phyloP scores from a whole-genome alignment of 306 rosid species.

The Ammopiptanthus mongolicus region DNA sequence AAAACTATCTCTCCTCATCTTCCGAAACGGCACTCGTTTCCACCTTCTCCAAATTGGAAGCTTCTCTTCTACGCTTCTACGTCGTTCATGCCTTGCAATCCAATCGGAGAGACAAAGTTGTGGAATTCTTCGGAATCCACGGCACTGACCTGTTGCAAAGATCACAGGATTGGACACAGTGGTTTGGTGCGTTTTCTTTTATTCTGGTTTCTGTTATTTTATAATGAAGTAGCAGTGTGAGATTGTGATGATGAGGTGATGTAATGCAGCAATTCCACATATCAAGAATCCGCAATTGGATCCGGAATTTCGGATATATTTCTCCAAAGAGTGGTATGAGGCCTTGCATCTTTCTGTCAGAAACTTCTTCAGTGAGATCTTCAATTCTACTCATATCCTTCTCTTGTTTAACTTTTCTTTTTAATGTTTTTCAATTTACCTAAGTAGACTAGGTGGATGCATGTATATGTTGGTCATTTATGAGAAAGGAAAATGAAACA shows the following conservation, averaged over 20 bases:
- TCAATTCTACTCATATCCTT: conserved; percentile 96
- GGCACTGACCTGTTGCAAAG: conserved; percentile 69
- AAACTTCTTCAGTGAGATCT: conserved; percentile 87
- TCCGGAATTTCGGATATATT: conserved; percentile 65
- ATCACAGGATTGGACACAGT: conserved; percentile 69
- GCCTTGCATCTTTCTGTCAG: conserved; percentile 81
- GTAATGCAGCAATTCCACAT: conserved; percentile 83
- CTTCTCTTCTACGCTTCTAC: conserved; percentile 65
- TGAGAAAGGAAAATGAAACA: background rate
- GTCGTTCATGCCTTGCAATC: conserved; percentile 61
- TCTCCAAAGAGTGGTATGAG: conserved; percentile 86
- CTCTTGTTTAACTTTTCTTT: background rate
- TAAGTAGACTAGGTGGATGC: background rate
- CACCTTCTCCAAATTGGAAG: conserved; percentile 59
- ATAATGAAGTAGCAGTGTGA: background rate
- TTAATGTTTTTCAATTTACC: background rate
- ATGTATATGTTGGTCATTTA: background rate
- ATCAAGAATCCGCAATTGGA: conserved; percentile 72
- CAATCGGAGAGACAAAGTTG: conserved; percentile 57
- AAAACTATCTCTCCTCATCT: conserved; percentile 69
- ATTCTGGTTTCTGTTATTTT: background rate
- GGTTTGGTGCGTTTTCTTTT: conserved; percentile 78
- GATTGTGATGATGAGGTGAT: conserved; percentile 17
- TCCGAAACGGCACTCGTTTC: conserved; percentile 41
- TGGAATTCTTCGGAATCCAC: conserved; percentile 50